Base-by-base conservation (phyloP, 371 early-diverging fungal genomes). In the Actinomortierella wolfii region DNA sequence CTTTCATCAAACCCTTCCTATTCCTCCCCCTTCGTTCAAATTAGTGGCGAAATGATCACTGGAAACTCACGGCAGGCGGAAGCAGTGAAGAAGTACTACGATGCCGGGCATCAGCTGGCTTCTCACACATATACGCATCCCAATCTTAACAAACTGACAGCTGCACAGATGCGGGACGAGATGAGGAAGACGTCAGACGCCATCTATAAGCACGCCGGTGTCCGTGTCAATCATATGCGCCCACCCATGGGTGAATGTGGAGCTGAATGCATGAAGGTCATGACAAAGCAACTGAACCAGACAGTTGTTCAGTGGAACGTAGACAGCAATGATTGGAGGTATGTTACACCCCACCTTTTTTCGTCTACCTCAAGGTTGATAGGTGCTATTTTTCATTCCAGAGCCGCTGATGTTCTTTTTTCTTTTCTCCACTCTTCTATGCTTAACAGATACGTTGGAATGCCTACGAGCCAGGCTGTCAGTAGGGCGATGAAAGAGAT, bases 111-210 rank as follows among this genome's bases (percentile, higher is more conserved):
- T 57, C 79, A 81, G 44, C 65, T 85, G 25, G 83, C 79, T 18
- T 77, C 77, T 1, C 85, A 85, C 61, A 85, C 84, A 5, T 83
- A 78, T 53, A 76, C 79, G 5, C 85, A 85, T 54, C 76, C 78
- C 42, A 67, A 79, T 40, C 54, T 84, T 13, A 74, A 78, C 61
- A 59, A 63, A 25, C 40, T 79, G 28, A 60, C 60, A 5, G 76
- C 74, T 24, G 78, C 68, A 21, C 60, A 75, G 41, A 70, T 82
- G 3, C 9, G 15, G 8, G 46, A 65, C 14, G 54, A 66, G 55
- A 56, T 73, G 24, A 3, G 20, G 20, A 40, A 24, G 15, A 76
- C 77, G 46, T 65, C 76, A 51, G 68, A 75, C 25, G 64, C 73
- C 7, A 78, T 81, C 58, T 25, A 64, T 9, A 40, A 69, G 4